These are phyloP conservation scores for Phlebopus sp. DNA, from an alignment of 1,284 basidiomycete species.

Conservation along the genomic window DNA sequence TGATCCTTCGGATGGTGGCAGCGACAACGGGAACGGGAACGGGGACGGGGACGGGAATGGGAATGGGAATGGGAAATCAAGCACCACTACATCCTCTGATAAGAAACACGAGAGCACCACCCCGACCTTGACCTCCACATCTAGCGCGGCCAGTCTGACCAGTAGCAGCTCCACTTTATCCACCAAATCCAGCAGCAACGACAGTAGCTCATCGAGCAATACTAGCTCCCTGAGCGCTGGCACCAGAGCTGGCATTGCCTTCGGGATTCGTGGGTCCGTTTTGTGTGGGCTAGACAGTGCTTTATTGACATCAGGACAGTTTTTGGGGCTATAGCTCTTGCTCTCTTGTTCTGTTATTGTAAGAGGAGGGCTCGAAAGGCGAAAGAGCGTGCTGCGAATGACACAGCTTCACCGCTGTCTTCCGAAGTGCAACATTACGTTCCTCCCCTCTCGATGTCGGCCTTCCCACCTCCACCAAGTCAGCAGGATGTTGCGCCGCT, in stretches of 20 bases:
- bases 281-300: neutral
- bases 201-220: neutral
- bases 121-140: neutral
- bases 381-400: neutral
- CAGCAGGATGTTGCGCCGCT: neutral
- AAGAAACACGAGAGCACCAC: conserved; percentile 1
- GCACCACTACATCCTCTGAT: neutral
- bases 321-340: conserved; percentile 5
- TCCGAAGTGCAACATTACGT: conserved; percentile 1
- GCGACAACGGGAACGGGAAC: too few relatives aligned
- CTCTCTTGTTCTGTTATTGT: conserved; percentile 3
- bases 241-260: conserved; percentile 6
- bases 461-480: neutral
- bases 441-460: neutral
- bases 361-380: conserved; percentile 5
- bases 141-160: neutral
- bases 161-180: neutral
- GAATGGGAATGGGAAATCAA: neutral
- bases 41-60: neutral
- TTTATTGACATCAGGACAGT: neutral
- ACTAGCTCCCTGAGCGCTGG: conserved; percentile 4
- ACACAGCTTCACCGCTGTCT: neutral
- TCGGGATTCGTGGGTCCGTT: conserved; percentile 7
- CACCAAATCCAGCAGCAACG: neutral
- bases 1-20: neutral